phyloP scores from a whole-genome alignment of 371 early-diverging fungal species.

The Rhizopus microsporus region DNA sequence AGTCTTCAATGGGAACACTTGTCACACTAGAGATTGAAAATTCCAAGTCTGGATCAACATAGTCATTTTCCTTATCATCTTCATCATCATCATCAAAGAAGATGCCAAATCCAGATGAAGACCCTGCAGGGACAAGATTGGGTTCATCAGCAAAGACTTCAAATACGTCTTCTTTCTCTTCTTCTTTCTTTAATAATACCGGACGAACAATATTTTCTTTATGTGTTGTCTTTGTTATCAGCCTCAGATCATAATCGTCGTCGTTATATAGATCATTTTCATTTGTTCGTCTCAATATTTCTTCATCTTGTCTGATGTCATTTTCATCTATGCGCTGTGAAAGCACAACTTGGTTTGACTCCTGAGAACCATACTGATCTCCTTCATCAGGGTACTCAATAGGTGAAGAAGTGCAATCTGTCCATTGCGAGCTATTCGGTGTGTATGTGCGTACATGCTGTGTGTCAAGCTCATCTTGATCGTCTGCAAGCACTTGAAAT shows the following conservation, averaged over 20 bases:
- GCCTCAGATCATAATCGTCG: background rate
- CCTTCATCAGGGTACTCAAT: conserved; percentile 4
- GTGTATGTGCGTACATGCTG: conserved; percentile 2
- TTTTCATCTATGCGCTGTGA: background rate
- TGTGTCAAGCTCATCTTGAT: conserved; percentile 1
- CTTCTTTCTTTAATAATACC: background rate
- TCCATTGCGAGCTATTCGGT: conserved; percentile 1
- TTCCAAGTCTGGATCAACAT: background rate
- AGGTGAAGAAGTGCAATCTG: conserved; percentile 7
- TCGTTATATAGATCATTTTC: background rate
- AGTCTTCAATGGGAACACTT: background rate
- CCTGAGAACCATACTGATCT: background rate
- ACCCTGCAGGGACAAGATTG: background rate
- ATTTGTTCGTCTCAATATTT: background rate
- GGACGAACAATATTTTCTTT: background rate
- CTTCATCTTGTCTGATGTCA: background rate
- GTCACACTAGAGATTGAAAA: background rate
- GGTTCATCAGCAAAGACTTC: background rate
- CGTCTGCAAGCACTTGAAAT: background rate
- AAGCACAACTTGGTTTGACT: no score
- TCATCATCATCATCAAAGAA: background rate
- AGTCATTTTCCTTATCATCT: background rate
- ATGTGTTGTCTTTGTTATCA: background rate
- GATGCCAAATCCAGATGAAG: background rate
- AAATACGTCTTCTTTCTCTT: background rate